These are phyloP conservation scores for Actinomucor elegans DNA, from an alignment of 371 early-diverging fungal species.

Conservation along the genomic window DNA sequence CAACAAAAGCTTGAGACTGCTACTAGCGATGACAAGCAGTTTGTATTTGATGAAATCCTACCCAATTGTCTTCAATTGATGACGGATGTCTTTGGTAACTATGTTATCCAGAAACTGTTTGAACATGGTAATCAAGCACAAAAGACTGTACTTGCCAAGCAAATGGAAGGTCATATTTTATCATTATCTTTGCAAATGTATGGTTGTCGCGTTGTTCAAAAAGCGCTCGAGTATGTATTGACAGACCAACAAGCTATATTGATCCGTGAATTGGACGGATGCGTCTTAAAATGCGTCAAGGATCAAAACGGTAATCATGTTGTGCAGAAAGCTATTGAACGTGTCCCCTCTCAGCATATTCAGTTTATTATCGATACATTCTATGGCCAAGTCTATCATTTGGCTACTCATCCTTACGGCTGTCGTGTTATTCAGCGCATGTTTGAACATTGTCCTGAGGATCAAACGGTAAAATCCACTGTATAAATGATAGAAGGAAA, in stretches of 20 bases:
- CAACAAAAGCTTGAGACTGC: constrained; percentile 98
- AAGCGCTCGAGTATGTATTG: constrained; percentile 93
- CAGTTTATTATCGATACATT: constrained; percentile 98
- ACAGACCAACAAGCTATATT: constrained; percentile 88
- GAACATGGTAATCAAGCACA: constrained; percentile 92
- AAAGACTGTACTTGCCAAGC: constrained; percentile 81
- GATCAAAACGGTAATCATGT: constrained; percentile 99
- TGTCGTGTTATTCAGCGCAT: constrained; percentile 99
- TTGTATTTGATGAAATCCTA: constrained; percentile 95
- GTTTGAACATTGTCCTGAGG: constrained; percentile 97
- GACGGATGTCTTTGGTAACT: constrained; percentile 99
- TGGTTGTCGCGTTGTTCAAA: constrained; percentile 99
- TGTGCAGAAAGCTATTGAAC: constrained; percentile 99
- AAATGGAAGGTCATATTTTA: constrained; percentile 94
- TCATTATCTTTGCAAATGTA: constrained; percentile 99
- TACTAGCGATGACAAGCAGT: constrained; percentile 88
- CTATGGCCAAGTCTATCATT: constrained; percentile 91
- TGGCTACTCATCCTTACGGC: constrained; percentile 99
- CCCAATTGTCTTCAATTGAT: constrained; percentile 93
- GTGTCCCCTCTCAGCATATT: constrained; percentile 88
- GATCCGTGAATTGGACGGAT: constrained; percentile 91
- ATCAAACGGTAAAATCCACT: constrained; percentile 75
- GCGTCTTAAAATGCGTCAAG: constrained; percentile 96
- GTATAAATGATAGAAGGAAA: background rate
- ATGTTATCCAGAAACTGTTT: constrained; percentile 99